Evolutionary conservation across 805 yeast genomes (phyloP), one percentile per base, ranked within the genome.

Genomic region (Saccharomycopsis schoenii): DNA sequence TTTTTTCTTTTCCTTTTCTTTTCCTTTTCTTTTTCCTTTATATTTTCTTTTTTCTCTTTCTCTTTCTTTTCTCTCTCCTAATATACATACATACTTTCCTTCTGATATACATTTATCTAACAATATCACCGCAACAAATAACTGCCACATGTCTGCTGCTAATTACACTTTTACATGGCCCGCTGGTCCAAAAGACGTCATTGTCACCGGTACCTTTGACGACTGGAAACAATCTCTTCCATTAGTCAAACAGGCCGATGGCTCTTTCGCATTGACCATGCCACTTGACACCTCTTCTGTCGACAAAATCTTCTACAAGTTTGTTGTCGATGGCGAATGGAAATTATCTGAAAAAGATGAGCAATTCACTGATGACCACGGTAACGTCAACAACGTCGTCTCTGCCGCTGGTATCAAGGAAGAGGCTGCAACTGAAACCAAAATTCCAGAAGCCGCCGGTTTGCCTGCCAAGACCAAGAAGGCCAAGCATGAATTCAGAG

Each of bases 271-370:
- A 59, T 72, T 84, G 59, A 77, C 84, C 2, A 76, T 83, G 59
- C 89, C 89, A 24, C 74, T 84, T 58, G 65, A 66, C 19, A 47
- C 52, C 5, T 66, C 68, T 21, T 64, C 68, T 17, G 73, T 71
- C 14, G 76, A 75, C 36, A 74, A 75, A 67, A 69, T 83, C 50
- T 71, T 68, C 19, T 80, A 79, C 71, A 80, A 80, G 74, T 86
- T 81, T 68, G 80, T 86, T 61, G 91, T 86, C 54, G 91, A 86
- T 69, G 89, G 85, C 55, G 80, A 79, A 55, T 86, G 91, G 91
- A 68, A 71, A 17, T 71, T 74, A 21, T 77, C 77, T 60, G 69
- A 72, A 1, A 66, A 69, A 2, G 80, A 76, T 42, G 21, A 58
- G 8, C 47, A 63, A 54, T 60, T 61, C 55, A 63, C 63, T 29